phyloP scores from a whole-genome alignment of 1,284 basidiomycete species.

The Rhodotorula sp. region DNA sequence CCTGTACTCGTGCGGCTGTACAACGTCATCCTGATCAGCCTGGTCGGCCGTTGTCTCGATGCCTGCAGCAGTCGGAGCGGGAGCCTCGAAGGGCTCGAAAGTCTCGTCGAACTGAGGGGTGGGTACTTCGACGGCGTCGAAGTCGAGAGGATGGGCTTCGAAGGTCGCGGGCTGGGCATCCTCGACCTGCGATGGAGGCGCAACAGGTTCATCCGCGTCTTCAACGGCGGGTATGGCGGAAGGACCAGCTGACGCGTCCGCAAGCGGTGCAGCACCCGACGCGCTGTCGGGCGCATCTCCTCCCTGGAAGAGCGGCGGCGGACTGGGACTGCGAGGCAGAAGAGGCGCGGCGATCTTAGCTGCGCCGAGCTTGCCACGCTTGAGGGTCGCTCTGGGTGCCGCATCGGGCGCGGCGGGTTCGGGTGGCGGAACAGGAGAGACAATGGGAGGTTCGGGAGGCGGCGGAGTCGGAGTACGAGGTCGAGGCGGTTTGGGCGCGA shows the following conservation, averaged over 20 bases:
- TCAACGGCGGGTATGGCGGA: background rate
- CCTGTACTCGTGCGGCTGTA: background rate
- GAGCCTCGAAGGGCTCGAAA: constrained; percentile 5
- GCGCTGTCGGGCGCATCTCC: background rate
- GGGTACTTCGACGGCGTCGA: background rate
- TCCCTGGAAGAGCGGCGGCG: constrained; percentile 24
- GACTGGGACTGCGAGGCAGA: constrained; percentile 12
- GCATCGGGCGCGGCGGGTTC: background rate
- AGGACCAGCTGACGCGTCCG: background rate
- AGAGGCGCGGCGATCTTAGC: constrained; percentile 11
- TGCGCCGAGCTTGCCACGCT: constrained; percentile 25
- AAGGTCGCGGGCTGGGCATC: background rate
- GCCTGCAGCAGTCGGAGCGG: background rate
- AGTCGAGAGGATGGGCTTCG: background rate
- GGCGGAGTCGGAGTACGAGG: constrained; percentile 4
- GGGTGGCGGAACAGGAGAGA: background rate
- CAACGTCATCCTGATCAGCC: background rate
- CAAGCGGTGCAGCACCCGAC: background rate
- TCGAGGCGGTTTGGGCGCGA: constrained; percentile 13
- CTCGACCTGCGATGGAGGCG: background rate
- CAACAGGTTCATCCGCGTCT: background rate
- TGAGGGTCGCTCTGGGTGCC: background rate
- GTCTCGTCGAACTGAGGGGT: background rate
- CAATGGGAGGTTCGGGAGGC: background rate
- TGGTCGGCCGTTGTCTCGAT: constrained; percentile 8